These are phyloP conservation scores for Thermothielavioides terrestris DNA, from an alignment of 495 filamentous ascomycete species.

Conservation along the genomic window DNA sequence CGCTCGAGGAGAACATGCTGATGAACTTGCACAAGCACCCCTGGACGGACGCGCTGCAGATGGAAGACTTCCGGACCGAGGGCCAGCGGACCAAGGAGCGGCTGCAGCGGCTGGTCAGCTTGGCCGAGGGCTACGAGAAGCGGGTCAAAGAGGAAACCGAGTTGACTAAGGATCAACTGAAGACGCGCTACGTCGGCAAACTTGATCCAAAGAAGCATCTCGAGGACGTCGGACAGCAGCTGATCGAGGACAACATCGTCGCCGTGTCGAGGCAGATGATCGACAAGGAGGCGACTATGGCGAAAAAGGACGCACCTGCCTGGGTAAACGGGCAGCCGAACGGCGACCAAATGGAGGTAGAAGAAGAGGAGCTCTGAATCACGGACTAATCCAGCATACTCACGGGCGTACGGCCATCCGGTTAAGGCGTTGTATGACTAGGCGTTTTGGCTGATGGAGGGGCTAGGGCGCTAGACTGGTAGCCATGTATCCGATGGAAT, in stretches of 20 bases:
- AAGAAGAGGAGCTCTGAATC: slow-evolving; percentile 38
- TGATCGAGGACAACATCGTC: slow-evolving; percentile 99
- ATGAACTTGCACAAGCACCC: slow-evolving; percentile 99
- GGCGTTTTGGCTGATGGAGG: slow-evolving; percentile 23
- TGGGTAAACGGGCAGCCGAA: slow-evolving; percentile 45
- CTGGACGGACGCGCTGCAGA: slow-evolving; percentile 94
- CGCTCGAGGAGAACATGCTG: slow-evolving; percentile 96
- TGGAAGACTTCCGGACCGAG: slow-evolving; percentile 90
- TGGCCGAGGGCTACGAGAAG: slow-evolving; percentile 97
- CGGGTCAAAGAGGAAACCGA: slow-evolving; percentile 96
- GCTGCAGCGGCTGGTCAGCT: slow-evolving; percentile 74
- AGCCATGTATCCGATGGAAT: slow-evolving; percentile 15
- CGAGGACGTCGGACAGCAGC: slow-evolving; percentile 87
- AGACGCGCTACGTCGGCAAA: slow-evolving; percentile 98
- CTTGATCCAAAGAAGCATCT: slow-evolving; percentile 99
- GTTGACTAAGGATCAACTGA: slow-evolving; percentile 91
- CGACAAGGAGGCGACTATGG: slow-evolving; percentile 83
- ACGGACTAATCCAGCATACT: slow-evolving; percentile 5
- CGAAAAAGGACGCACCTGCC: slow-evolving; percentile 40
- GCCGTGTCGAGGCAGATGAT: slow-evolving; percentile 96
- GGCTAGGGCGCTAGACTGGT: slow-evolving; percentile 19
- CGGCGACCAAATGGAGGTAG: slow-evolving; percentile 48
- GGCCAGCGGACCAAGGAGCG: slow-evolving; percentile 73
- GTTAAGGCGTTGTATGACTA: slow-evolving; percentile 26
- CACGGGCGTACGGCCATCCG: slow-evolving; percentile 4